Percentiles rank a stretch among this genome's conserved stretches.
Conservation (phyloP, 352 stramenopile species). For the Phytophthora sansomeana region DNA sequence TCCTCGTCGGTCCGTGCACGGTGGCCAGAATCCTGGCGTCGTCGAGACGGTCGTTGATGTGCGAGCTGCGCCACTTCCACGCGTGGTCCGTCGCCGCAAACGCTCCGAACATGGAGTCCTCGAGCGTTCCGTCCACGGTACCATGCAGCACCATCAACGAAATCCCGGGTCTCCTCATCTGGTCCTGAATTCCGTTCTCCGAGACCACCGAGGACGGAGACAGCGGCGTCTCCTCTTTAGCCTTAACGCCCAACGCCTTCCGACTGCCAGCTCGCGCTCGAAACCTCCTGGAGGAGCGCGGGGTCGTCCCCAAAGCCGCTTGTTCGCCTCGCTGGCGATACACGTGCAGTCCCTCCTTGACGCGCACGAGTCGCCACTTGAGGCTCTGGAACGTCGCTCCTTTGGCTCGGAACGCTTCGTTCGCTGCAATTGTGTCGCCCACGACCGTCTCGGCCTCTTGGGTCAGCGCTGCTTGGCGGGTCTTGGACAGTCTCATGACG, state of each 20-base stretch:
- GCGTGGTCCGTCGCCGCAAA: conserved; percentile 47
- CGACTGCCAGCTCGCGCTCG: no score
- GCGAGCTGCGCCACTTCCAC: conserved; percentile 51
- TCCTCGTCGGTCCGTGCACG: conserved; percentile 32
- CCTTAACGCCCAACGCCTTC: conserved; percentile 1
- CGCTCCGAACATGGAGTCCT: conserved; percentile 57
- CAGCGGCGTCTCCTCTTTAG: neutral
- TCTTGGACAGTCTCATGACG: conserved; percentile 35
- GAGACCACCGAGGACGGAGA: conserved; percentile 15
- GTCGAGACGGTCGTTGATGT: conserved; percentile 55
- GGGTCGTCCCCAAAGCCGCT: no score
- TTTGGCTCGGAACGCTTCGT: conserved; percentile 45
- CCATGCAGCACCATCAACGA: conserved; percentile 55
- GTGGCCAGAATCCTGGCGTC: conserved; percentile 52
- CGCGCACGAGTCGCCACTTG: conserved; percentile 48
- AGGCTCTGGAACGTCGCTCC: conserved; percentile 32
- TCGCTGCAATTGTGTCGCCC: conserved; percentile 45
- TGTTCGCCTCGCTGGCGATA: conserved; percentile 46
- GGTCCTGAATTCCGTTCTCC: conserved; percentile 32
- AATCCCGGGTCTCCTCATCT: conserved; percentile 27
- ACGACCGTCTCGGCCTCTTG: conserved; percentile 49
- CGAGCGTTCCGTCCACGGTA: conserved; percentile 48
- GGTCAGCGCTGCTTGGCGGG: conserved; percentile 33
- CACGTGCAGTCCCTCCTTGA: conserved; percentile 51
- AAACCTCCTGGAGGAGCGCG: neutral